Evolutionary conservation across 257 asterid genomes (phyloP), one percentile per base, ranked within the genome.

Genomic region (Penstemon eatonii): DNA sequence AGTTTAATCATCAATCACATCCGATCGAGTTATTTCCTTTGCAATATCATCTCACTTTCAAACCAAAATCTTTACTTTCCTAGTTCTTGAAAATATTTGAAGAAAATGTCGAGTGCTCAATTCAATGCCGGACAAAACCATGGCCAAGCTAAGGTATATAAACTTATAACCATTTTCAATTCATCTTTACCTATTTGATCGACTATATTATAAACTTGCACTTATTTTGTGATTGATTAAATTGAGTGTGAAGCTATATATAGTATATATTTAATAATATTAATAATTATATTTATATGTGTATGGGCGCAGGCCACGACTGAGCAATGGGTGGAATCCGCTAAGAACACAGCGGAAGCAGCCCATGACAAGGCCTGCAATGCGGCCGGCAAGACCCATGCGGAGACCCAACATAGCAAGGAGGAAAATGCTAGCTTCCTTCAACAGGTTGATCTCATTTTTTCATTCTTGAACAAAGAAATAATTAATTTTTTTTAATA

Each of bases 341-440:
- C 33, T 25, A 25, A 25, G 33, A 25, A 1, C 33, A 25, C 87
- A 2, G 83, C 88, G 6, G 65, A 62, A 33, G 49, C 78, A 65
- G 87, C 87, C 60, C 83, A 73, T 4, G 87, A 86, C 7, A 82
- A 78, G 74, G 82, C 85, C 56, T 71, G 58, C 19, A 84, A 73
- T 2, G 83, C 78, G 0, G 75, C 84, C 3, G 82, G 81, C 1
- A 54, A 25, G 33, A 25, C 33, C 33, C 33, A 25, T 25, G 33
- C 33, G 2, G 3, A 71, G 4, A 47, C 84, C 66, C 94, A 87
- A 58, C 78, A 41, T 8, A 74, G 68, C 73, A 84, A 70, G 78
- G 84, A 82, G 11, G 87, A 87, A 43, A 75, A 49, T 62, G 74
- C 84, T 13, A 74, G 69, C 41, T 73, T 84, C 47, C 85, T 88